Evolutionary conservation across 805 yeast species (phyloP).

Genomic region (Suhomyces pyralidae): DNA sequence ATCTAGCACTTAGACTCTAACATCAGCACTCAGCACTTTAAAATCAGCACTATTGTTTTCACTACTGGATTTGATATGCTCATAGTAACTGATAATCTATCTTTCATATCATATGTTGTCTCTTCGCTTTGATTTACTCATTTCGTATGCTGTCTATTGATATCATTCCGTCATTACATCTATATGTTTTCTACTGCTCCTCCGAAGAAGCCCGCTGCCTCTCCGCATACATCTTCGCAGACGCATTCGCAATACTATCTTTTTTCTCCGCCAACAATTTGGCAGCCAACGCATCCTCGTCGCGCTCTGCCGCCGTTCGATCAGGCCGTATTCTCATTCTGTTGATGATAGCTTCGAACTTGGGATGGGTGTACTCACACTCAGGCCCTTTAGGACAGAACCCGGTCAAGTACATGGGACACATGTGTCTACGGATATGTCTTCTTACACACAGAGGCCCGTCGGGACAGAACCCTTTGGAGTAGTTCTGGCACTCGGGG

Average conservation of each 20-base stretch:
- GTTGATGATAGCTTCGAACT: constrained; percentile 48
- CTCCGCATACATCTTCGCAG: constrained; percentile 5
- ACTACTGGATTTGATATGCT: too few species aligned
- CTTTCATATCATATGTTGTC: too few species aligned
- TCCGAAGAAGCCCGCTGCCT: neutral
- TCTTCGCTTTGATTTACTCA: too few species aligned
- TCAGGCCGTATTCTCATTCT: constrained; percentile 45
- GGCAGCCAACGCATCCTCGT: constrained; percentile 7
- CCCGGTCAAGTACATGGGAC: constrained; percentile 82
- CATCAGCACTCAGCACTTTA: too few species aligned
- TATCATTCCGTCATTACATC: neutral
- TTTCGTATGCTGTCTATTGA: too few species aligned
- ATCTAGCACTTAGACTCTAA: too few species aligned
- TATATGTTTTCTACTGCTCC: too few species aligned
- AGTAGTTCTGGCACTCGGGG: constrained; percentile 84
- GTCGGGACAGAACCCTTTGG: constrained; percentile 84
- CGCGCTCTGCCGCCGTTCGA: constrained; percentile 25
- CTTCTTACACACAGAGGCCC: constrained; percentile 84
- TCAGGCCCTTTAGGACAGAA: constrained; percentile 40
- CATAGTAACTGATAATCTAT: too few species aligned
- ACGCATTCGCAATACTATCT: constrained; percentile 1
- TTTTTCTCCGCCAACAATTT: constrained; percentile 4
- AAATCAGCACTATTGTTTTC: too few species aligned
- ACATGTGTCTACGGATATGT: constrained; percentile 71
- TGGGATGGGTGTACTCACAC: constrained; percentile 82